phyloP scores from a whole-genome alignment of 2,329 filamentous ascomycete genomes.

The Colletotrichum sp. region DNA sequence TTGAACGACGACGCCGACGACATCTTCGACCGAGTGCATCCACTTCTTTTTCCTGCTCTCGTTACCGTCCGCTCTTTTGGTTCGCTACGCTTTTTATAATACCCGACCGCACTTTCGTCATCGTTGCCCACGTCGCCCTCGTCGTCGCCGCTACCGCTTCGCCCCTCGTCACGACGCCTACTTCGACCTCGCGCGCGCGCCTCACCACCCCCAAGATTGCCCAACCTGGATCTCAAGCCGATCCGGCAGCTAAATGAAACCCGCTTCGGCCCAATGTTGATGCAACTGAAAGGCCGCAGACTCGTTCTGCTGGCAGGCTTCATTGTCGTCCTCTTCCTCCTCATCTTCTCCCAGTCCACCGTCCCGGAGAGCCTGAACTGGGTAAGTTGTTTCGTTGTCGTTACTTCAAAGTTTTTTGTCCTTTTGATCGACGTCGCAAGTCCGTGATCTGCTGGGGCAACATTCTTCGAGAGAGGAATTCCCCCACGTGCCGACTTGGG shows the following conservation, averaged over 20 bases:
- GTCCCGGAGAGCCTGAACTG: slow-evolving; percentile 15
- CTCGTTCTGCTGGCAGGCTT: slow-evolving; percentile 14
- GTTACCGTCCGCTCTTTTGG: neutral
- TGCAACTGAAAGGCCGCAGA: slow-evolving; percentile 20
- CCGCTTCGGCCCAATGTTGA: slow-evolving; percentile 13
- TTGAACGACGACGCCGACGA: neutral
- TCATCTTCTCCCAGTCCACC: slow-evolving; percentile 19
- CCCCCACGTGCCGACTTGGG: slow-evolving; percentile 2
- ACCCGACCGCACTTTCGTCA: neutral
- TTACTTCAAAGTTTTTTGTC: neutral
- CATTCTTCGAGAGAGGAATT: neutral
- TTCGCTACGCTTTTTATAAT: slow-evolving; percentile 9
- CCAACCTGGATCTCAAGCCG: slow-evolving; percentile 12
- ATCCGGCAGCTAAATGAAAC: slow-evolving; percentile 17
- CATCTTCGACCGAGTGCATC: neutral
- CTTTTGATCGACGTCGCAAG: neutral
- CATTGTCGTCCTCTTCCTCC: neutral
- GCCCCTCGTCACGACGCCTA: neutral
- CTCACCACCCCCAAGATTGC: neutral
- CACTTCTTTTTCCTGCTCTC: neutral
- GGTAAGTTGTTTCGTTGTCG: slow-evolving; percentile 12
- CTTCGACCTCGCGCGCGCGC: neutral
- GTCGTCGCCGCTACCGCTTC: neutral
- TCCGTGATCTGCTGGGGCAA: neutral
- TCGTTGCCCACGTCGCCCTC: neutral